These are phyloP conservation scores for Helminthosporium solani DNA, from an alignment of 2,329 filamentous ascomycete genomes.

Conservation along the genomic window DNA sequence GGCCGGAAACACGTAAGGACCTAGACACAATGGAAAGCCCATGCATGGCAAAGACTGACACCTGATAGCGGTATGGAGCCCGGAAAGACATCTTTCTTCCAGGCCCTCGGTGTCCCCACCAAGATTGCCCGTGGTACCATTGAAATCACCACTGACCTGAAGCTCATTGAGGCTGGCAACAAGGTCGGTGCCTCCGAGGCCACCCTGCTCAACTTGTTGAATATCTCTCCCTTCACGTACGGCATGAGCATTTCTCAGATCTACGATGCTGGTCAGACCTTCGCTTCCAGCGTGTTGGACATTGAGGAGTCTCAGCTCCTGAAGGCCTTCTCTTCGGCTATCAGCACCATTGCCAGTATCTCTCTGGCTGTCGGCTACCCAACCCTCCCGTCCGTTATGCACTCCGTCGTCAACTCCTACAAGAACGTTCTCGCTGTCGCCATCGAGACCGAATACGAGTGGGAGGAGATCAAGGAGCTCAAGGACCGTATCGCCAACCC, in stretches of 20 bases:
- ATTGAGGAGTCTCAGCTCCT: constrained; percentile 94
- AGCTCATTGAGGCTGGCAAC: constrained; percentile 87
- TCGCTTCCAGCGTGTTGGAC: constrained; percentile 82
- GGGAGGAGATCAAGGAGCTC: constrained; percentile 94
- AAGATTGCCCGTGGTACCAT: constrained; percentile 99
- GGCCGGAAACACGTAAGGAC: constrained; percentile 79
- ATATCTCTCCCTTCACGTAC: constrained; percentile 82
- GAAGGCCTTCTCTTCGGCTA: constrained; percentile 74
- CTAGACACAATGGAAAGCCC: neutral
- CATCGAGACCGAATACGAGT: constrained; percentile 85
- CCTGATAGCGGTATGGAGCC: constrained; percentile 82
- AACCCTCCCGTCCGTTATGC: constrained; percentile 91
- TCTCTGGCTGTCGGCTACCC: constrained; percentile 94
- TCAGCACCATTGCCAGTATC: constrained; percentile 83
- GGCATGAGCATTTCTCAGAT: constrained; percentile 95
- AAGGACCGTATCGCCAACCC: constrained; percentile 99
- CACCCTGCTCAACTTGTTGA: constrained; percentile 98
- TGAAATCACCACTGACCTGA: constrained; percentile 97
- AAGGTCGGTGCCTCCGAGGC: constrained; percentile 99
- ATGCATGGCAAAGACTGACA: constrained; percentile 17
- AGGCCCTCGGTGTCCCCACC: constrained; percentile 99
- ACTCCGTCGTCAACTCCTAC: constrained; percentile 96
- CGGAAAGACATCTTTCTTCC: constrained; percentile 99
- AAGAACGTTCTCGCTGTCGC: constrained; percentile 94
- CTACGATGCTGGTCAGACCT: constrained; percentile 96